Conservation (phyloP, 2,329 filamentous ascomycete species). For the Magnaporthiopsis incrustans region DNA sequence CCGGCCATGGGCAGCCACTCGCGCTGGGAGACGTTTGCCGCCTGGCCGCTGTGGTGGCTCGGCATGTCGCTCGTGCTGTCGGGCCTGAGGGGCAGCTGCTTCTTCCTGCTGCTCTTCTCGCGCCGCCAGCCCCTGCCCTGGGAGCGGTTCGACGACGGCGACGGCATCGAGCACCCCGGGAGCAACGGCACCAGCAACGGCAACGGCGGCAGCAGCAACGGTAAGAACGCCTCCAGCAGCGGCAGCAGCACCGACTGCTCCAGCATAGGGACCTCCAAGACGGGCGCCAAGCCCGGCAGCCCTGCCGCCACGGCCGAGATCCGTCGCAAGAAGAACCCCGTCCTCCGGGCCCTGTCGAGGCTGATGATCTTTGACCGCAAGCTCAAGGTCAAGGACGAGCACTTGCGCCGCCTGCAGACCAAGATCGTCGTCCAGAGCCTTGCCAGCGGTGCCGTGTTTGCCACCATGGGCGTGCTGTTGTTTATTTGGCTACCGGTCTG, state of each 20-base stretch:
- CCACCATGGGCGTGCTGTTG: conserved; percentile 25
- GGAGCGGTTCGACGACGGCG: conserved; percentile 35
- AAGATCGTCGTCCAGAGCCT: conserved; percentile 36
- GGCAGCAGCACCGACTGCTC: neutral
- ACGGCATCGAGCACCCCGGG: conserved; percentile 9
- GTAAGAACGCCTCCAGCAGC: conserved; percentile 2
- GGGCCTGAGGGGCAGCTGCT: conserved; percentile 37
- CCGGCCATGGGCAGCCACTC: conserved; percentile 29
- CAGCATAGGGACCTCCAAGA: conserved; percentile 1
- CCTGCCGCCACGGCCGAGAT: conserved; percentile 8
- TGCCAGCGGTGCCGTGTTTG: conserved; percentile 28
- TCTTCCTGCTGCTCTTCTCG: conserved; percentile 38
- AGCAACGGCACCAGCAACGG: neutral
- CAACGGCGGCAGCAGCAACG: neutral
- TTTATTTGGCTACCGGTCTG: conserved; percentile 37
- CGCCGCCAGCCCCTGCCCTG: conserved; percentile 37
- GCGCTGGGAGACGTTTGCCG: conserved; percentile 32
- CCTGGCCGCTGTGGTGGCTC: conserved; percentile 38
- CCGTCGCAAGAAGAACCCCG: neutral
- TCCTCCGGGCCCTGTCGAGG: conserved; percentile 24
- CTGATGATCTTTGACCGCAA: conserved; percentile 41
- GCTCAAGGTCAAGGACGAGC: conserved; percentile 33
- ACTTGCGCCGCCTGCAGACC: conserved; percentile 33
- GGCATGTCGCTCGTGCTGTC: conserved; percentile 34
- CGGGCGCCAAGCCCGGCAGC: conserved; percentile 12